Base-by-base conservation (phyloP, 1,284 basidiomycete species). In the Stygiomarasmius scandens region DNA sequence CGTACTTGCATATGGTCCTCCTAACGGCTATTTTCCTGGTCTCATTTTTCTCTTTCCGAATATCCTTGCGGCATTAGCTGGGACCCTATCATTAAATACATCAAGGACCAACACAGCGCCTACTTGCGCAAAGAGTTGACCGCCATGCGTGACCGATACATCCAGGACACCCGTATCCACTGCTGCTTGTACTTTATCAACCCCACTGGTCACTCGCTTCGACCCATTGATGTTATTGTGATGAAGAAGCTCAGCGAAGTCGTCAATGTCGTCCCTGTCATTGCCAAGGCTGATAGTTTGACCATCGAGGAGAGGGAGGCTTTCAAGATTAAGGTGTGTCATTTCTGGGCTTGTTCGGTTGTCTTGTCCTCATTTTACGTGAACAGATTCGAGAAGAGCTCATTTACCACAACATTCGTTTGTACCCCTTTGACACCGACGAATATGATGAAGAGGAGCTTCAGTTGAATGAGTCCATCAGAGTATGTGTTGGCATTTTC, bases 181-280 rank as follows among this genome's bases (percentile, higher is more conserved):
- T 98, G 95, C 81, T 95, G 93, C 73, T 76, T 99, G 58, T 99
- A 96, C 86, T 98, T 99, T 79, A 96, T 99, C 83, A 96, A 93
- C 76, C 96, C 95, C 20, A 96, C 95, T 14, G 95, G 96, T 20
- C 96, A 97, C 75, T 88, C 91, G 2, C 85, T 96, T 58, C 90
- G 92, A 60, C 87, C 95, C 24, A 96, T 99, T 70, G 97, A 99
- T 70, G 90, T 98, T 50, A 95, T 95, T 65, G 96, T 99, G 63
- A 95, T 99, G 89, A 98, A 98, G 84, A 98, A 98, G 82, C 81
- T 99, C 56, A 91, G 90, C 71, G 96, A 99, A 73, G 96, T 99
- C 41, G 96, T 98, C 75, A 99, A 99, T 68, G 96, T 99, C 49
- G 96, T 99, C 5, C 97, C 96, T 14, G 92, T 99, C 61, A 98